A percentile compares a stretch with the other conserved stretches of the same genome.
Conservation (phyloP, 1,284 basidiomycete genomes). For the Earliella scabrosa region DNA sequence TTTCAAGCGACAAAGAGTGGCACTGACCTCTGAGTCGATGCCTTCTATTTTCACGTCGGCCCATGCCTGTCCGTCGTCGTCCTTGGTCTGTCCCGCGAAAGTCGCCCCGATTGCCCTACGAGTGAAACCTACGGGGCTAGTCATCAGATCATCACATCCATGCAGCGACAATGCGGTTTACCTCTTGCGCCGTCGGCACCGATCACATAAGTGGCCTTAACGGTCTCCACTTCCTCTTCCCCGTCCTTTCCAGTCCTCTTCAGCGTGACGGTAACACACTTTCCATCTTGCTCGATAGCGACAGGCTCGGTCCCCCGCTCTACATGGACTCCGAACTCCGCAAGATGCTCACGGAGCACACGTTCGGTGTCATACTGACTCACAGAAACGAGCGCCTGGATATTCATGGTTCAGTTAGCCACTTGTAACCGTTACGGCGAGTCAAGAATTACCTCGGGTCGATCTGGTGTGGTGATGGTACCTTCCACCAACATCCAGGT, state of each 20-base stretch:
- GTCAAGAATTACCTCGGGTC: constrained; percentile 26
- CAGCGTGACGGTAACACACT: constrained; percentile 28
- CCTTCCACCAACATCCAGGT: constrained; percentile 14
- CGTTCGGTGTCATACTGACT: constrained; percentile 32
- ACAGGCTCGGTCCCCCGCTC: constrained; percentile 36
- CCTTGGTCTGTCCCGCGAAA: constrained; percentile 38
- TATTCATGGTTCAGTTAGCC: background rate
- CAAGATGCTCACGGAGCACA: constrained; percentile 36
- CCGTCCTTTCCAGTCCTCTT: constrained; percentile 3
- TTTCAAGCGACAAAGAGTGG: too few species aligned
- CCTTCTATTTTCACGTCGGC: constrained; percentile 38
- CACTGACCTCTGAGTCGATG: constrained; percentile 26
- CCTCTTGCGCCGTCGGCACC: constrained; percentile 45
- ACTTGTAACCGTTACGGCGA: background rate
- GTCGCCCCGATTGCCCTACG: constrained; percentile 35
- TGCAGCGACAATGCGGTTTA: constrained; percentile 12
- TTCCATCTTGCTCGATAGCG: constrained; percentile 29
- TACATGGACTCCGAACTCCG: constrained; percentile 29
- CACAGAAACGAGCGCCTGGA: background rate
- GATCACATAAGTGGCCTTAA: constrained; percentile 34
- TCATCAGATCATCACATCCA: too few species aligned
- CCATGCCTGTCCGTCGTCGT: constrained; percentile 34
- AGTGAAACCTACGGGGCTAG: constrained; percentile 26
- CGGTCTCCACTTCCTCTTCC: constrained; percentile 12
- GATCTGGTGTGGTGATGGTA: constrained; percentile 19